Base-by-base conservation (phyloP, 2,329 filamentous ascomycete species). In the Aspergillus hortae region DNA sequence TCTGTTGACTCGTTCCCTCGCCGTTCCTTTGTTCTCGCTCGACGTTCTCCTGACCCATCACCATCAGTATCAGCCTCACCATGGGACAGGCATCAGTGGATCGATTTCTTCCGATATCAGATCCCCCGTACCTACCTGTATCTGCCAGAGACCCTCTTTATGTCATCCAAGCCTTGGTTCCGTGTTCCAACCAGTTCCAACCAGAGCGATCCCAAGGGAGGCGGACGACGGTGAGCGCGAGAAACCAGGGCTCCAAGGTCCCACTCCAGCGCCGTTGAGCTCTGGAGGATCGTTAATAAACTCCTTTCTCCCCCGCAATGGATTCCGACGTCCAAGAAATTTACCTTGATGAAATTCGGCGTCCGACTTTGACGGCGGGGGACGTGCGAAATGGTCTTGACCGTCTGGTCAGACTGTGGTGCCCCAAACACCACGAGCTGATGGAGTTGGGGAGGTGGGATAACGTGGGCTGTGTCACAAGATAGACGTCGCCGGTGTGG, bases 111-210 rank as follows among this genome's bases (percentile, higher is more conserved):
- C 40, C 15, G 19, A 42, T 23, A 53, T 42, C 51, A 51, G 48
- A 49, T 52, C 38, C 44, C 44, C 40, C 15, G 19, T 30, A 49
- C 49, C 19, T 52, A 54, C 54, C 52, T 48, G 44, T 35, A 43
- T 46, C 42, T 55, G 14, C 7, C 14, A 46, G 21, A 40, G 14
- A n/a, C 45, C 41, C 42, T 43, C 46, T 45, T 51, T 49, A 49
- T 53, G 57, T 48, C 51, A 52, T 52, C 41, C 51, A 53, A 46
- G 25, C 9, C 14, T 46, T 40, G 44, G 51, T 46, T 54, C 54
- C 54, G 56, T 52, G 56, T 57, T 50, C 47, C 48, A 43, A 49
- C 48, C 49, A 44, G 44, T 57, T 50, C 47, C 48, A 43, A 49
- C 48, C 49, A 42, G 44, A 47, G 56, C 42, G 51, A 54, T 38